Evolutionary conservation across 805 yeast genomes (phyloP), one percentile per base, ranked within the genome.

Genomic region (Hanseniaspora singularis): DNA sequence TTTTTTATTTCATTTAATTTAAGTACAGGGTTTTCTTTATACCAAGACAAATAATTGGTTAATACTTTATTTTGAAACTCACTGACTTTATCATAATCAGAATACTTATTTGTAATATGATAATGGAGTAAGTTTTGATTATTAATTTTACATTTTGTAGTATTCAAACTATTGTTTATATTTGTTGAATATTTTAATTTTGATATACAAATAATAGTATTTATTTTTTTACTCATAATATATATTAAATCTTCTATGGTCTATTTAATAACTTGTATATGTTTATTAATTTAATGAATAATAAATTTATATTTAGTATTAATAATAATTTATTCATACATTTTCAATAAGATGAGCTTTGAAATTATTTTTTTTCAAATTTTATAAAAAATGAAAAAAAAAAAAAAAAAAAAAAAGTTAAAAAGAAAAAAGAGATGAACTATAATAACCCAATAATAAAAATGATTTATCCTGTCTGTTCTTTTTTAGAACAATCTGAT

Each of bases 21-120:
- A 19, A 74, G 56, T 33, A 65, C 66, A 9, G 51, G 54, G 40
- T 68, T 59, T 49, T 69, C 70, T 26, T 61, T 61, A 22, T 44
- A 44, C 41, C 41, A 44, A 4, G 10, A n/a, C 32, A 44, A 19
- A 16, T 30, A 44, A 5, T 37, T 12, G 5, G 36, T 33, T 16
- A 37, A 23, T 7, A 27, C 3, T 7, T 15, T 12, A 14, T n/a
- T 22, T 31, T 44, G 48, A 18, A 37, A 30, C 3, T 36, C 24
- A 2, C 38, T 31, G 3, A 44, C 22, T 23, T 23, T 31, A 12
- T 19, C 20, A 22, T 44, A 44, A 7, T 44, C 41, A 2, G 48
- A 23, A 24, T 44, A 44, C 30, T 44, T 22, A 18, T 36, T 28
- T 8, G 24, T 44, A 5, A 44, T 37, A 18, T 44, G 41, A 10